A percentile compares a stretch with the other conserved stretches of the same genome.
Evolutionary conservation across 805 yeast species (phyloP).

Genomic region (Saccharomycopsis babjevae): DNA sequence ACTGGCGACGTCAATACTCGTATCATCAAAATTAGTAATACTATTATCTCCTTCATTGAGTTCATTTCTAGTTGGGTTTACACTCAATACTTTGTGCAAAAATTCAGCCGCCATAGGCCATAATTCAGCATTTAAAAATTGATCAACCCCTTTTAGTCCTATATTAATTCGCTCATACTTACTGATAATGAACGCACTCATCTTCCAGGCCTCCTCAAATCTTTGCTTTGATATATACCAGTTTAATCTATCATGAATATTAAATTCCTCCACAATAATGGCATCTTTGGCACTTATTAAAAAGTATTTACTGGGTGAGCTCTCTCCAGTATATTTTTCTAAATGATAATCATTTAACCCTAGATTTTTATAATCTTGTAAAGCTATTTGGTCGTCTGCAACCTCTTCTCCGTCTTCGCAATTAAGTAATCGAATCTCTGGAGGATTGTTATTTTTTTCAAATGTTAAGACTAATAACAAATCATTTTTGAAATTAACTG

Average conservation of each 20-base stretch:
- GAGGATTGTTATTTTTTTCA: slow-evolving; percentile 32
- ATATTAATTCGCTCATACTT: slow-evolving; percentile 41
- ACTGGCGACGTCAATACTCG: background rate
- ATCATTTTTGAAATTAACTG: slow-evolving; percentile 66
- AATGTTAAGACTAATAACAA: slow-evolving; percentile 49
- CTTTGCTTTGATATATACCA: slow-evolving; percentile 56
- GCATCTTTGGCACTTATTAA: slow-evolving; percentile 77
- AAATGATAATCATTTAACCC: slow-evolving; percentile 77
- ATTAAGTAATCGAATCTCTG: slow-evolving; percentile 68
- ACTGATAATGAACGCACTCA: slow-evolving; percentile 49
- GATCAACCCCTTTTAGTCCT: slow-evolving; percentile 47
- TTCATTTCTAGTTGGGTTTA: slow-evolving; percentile 8
- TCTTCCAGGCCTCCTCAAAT: slow-evolving; percentile 68
- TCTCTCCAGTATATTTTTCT: slow-evolving; percentile 38
- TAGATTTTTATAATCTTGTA: slow-evolving; percentile 44
- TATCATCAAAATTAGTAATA: background rate
- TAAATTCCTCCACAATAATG: slow-evolving; percentile 63
- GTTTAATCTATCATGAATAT: slow-evolving; percentile 53
- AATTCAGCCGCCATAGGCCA: slow-evolving; percentile 52
- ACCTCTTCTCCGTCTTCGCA: slow-evolving; percentile 57
- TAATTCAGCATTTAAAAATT: slow-evolving; percentile 26
- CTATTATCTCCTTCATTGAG: background rate
- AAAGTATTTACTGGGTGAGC: slow-evolving; percentile 38
- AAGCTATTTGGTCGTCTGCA: slow-evolving; percentile 68
- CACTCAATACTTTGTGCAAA: slow-evolving; percentile 31